Percentiles rank a stretch among this genome's conserved stretches.
Conservation (phyloP, 2,329 filamentous ascomycete species). For the Trichoderma gracile region DNA sequence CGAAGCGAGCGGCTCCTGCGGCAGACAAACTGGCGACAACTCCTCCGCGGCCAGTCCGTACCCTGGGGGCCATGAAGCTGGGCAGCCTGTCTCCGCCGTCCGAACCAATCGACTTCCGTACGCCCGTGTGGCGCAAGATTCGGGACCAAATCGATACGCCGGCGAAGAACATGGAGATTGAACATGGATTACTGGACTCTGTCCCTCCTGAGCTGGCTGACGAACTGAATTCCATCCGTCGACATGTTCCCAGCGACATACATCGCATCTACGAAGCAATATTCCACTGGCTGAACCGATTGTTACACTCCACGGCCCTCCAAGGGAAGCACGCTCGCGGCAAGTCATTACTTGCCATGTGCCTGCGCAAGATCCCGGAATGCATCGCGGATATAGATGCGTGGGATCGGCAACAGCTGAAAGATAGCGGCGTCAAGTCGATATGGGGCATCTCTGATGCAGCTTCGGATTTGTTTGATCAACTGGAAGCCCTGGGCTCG, state of each 20-base stretch:
- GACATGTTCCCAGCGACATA: conserved; percentile 29
- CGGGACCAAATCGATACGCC: conserved; percentile 28
- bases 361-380: conserved; percentile 38
- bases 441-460: conserved; percentile 35
- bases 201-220: conserved; percentile 27
- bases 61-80: conserved; percentile 36
- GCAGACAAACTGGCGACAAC: not conserved
- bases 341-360: conserved; percentile 42
- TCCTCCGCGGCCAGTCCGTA: conserved; percentile 35
- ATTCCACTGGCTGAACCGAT: conserved; percentile 36
- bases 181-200: not conserved
- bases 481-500: conserved; percentile 39
- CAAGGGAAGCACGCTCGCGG: conserved; percentile 29
- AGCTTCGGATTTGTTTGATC: conserved; percentile 38
- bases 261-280: conserved; percentile 40
- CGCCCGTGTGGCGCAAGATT: conserved; percentile 36
- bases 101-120: conserved; percentile 35
- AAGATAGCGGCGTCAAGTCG: conserved; percentile 31
- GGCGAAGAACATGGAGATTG: conserved; percentile 3
- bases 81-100: conserved; percentile 32
- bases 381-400: conserved; percentile 38
- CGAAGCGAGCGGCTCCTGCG: conserved; percentile 15
- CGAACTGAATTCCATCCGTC: conserved; percentile 33
- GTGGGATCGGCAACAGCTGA: conserved; percentile 36
- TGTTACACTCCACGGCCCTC: conserved; percentile 36